A percentile compares a stretch with the other conserved stretches of the same genome.
phyloP scores from a whole-genome alignment of 768 basidiomycete species.

The Pisolithus tinctorius region DNA sequence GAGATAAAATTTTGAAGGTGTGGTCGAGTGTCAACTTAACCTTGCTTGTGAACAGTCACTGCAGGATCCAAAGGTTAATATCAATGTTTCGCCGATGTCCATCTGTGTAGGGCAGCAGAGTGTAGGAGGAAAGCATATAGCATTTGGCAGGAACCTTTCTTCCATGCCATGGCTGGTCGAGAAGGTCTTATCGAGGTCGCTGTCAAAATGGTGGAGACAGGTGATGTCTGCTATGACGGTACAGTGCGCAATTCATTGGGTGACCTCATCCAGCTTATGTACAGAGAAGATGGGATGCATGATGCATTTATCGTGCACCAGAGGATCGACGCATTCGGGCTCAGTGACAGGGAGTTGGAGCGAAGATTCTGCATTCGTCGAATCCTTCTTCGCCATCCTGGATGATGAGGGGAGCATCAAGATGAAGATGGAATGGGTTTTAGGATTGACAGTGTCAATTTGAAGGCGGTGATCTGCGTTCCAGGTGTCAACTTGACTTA shows the following conservation, averaged over 20 bases:
- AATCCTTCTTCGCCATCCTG: too few relatives aligned
- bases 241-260: conserved; percentile 97
- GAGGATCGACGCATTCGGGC: conserved; percentile 80
- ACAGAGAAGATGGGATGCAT: conserved; percentile 99
- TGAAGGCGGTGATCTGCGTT: too few relatives aligned
- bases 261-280: conserved; percentile 92
- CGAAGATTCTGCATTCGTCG: conserved; percentile 58
- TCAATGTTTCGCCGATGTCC: conserved; percentile 47
- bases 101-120: conserved; percentile 98
- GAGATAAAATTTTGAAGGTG: too few relatives aligned
- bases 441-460: too few relatives aligned
- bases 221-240: conserved; percentile 89
- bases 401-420: too few relatives aligned
- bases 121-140: conserved; percentile 96
- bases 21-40: too few relatives aligned
- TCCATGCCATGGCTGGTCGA: conserved; percentile 93
- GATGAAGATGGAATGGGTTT: too few relatives aligned
- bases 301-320: conserved; percentile 96
- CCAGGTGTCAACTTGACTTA: too few relatives aligned
- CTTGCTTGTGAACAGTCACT: too few relatives aligned
- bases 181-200: too few relatives aligned
- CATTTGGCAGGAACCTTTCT: conserved; percentile 98
- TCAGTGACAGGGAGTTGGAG: conserved; percentile 80
- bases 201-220: too few relatives aligned
- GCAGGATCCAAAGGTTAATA: too few relatives aligned